These are phyloP conservation scores for Fusarium chuoi DNA, from an alignment of 2,329 filamentous ascomycete genomes.

Conservation along the genomic window DNA sequence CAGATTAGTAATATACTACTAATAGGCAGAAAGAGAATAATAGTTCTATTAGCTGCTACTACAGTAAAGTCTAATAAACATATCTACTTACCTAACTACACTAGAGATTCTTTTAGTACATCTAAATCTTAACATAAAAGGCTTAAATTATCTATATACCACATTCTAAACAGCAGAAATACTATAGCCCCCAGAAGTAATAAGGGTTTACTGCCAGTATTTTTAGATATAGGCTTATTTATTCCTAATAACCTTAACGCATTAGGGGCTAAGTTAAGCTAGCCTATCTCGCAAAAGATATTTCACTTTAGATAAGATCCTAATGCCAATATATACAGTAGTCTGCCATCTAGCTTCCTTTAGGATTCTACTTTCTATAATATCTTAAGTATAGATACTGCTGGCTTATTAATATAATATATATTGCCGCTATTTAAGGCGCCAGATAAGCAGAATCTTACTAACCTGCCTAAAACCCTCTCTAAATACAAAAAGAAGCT, in stretches of 20 bases:
- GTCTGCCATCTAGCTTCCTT: not conserved
- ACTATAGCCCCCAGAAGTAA: not conserved
- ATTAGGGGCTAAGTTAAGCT: not conserved
- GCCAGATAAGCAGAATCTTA: not conserved
- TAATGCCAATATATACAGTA: not conserved
- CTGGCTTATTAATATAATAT: not conserved
- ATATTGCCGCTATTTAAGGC: not conserved
- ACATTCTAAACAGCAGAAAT: not conserved
- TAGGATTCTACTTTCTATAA: not conserved
- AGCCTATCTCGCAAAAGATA: not conserved
- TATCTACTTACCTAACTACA: not conserved
- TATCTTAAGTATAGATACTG: not conserved
- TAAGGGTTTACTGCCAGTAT: not conserved
- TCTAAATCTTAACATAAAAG: not conserved
- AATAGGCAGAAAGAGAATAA: not conserved
- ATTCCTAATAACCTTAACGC: not conserved
- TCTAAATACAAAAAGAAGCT: not conserved
- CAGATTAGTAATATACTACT: not conserved
- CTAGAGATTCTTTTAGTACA: not conserved
- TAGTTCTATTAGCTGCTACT: not conserved
- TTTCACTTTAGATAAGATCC: not conserved
- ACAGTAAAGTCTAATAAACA: not conserved
- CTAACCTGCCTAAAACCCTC: not conserved
- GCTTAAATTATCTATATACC: not conserved
- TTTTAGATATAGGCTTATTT: not conserved